These are phyloP conservation scores for Lasiosphaeriaceae sp. DNA, from an alignment of 495 filamentous ascomycete genomes.

Conservation along the genomic window DNA sequence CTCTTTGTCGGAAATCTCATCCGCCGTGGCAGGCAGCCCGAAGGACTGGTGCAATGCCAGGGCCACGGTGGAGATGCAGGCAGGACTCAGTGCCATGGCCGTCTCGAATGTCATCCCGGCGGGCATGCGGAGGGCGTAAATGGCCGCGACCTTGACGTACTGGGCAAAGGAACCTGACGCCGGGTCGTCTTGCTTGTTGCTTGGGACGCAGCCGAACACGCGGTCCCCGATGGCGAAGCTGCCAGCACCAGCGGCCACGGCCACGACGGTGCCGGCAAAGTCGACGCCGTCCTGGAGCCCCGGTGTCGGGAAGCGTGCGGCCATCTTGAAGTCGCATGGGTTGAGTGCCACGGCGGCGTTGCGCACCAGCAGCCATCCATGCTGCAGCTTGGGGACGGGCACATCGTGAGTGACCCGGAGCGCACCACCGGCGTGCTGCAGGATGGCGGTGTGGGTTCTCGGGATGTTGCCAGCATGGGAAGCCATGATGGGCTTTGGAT, in stretches of 20 bases:
- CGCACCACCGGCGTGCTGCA: constrained; percentile 7
- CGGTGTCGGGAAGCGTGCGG: constrained; percentile 6
- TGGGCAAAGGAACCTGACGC: constrained; percentile 27
- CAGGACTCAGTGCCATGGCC: constrained; percentile 21
- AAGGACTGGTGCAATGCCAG: constrained; percentile 13
- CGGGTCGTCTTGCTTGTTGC: constrained; percentile 13
- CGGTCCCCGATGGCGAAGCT: constrained; percentile 15
- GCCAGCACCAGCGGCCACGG: background rate
- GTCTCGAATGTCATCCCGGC: constrained; percentile 11
- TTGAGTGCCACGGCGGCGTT: constrained; percentile 16
- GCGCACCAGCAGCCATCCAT: constrained; percentile 1
- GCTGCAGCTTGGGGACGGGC: constrained; percentile 1
- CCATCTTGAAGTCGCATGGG: constrained; percentile 26
- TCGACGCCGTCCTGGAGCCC: constrained; percentile 17
- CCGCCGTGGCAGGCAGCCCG: constrained; percentile 23
- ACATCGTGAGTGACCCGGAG: constrained; percentile 5
- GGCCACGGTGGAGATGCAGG: constrained; percentile 8
- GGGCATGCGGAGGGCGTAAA: constrained; percentile 16
- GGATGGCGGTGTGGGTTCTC: constrained; percentile 8
- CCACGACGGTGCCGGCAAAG: constrained; percentile 21
- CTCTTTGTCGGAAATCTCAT: constrained; percentile 16
- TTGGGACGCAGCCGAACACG: constrained; percentile 22
- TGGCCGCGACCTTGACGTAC: constrained; percentile 16
- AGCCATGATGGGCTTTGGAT: background rate
- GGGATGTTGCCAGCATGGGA: constrained; percentile 2